Conservation (phyloP, 176 grass and related monocot genomes). For the Phyllostachys edulis region DNA sequence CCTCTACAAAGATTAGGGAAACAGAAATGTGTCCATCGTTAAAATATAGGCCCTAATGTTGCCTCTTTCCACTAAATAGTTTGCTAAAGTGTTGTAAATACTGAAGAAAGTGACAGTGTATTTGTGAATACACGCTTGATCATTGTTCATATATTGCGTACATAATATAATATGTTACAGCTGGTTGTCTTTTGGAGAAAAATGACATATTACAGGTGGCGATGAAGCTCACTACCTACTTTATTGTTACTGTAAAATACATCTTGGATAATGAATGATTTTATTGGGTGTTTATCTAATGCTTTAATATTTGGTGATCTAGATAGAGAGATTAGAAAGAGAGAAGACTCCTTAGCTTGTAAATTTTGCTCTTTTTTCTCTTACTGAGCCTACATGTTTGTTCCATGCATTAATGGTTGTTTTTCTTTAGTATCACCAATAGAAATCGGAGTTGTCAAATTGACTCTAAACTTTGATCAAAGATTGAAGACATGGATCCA, state of each 20-base stretch:
- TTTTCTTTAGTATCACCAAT: constrained; percentile 43
- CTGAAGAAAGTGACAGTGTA: neutral
- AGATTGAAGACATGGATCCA: constrained; percentile 67
- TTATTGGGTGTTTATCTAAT: neutral
- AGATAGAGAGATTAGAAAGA: neutral
- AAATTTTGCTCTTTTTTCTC: neutral
- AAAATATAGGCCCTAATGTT: neutral
- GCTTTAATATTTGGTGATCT: neutral
- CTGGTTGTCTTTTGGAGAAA: constrained; percentile 1
- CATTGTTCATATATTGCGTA: neutral
- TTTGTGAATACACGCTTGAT: neutral
- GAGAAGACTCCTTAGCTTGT: constrained; percentile 6
- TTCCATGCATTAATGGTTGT: constrained; percentile 32
- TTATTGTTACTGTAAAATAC: constrained; percentile 10
- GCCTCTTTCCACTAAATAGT: neutral
- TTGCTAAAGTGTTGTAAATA: neutral
- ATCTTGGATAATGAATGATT: neutral
- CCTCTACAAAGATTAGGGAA: neutral
- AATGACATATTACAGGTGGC: neutral
- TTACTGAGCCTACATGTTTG: constrained; percentile 20
- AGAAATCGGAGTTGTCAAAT: constrained; percentile 44
- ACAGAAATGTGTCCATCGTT: neutral
- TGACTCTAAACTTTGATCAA: constrained; percentile 61
- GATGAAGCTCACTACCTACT: neutral
- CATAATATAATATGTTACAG: neutral